Evolutionary conservation across 768 basidiomycete species (phyloP).

Genomic region (Asterophora parasitica): DNA sequence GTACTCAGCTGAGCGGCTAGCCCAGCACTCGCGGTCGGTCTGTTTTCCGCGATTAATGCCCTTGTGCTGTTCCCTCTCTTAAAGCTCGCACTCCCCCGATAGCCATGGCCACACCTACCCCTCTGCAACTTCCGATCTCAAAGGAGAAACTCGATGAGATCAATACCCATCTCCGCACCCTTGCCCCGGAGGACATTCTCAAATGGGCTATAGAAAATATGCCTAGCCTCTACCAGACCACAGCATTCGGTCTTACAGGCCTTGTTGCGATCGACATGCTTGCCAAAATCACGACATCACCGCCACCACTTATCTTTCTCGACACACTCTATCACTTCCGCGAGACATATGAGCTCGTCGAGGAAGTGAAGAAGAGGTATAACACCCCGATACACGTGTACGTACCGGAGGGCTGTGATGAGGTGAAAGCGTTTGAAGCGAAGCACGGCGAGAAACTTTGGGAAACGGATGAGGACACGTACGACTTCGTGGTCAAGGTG

Average conservation of each 20-base stretch:
- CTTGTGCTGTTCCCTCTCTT: not conserved
- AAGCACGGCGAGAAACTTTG: constrained; percentile 79
- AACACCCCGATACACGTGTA: constrained; percentile 69
- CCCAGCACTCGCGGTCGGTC: constrained; percentile 6
- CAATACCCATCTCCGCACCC: constrained; percentile 67
- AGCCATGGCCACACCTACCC: constrained; percentile 26
- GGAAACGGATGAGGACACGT: constrained; percentile 82
- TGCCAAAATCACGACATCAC: constrained; percentile 62
- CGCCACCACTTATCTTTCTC: constrained; percentile 89
- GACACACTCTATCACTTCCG: constrained; percentile 96
- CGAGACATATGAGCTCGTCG: constrained; percentile 87
- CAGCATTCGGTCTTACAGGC: constrained; percentile 94
- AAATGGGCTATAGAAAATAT: constrained; percentile 79
- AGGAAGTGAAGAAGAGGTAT: constrained; percentile 75
- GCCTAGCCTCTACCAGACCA: constrained; percentile 85
- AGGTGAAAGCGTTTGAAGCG: constrained; percentile 68
- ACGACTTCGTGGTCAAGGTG: constrained; percentile 92
- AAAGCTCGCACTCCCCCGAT: not conserved
- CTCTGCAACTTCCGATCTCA: constrained; percentile 54
- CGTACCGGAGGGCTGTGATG: constrained; percentile 68
- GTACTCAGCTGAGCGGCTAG: no score
- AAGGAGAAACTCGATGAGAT: constrained; percentile 55
- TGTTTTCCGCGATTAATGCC: constrained; percentile 8
- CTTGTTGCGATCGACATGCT: constrained; percentile 95
- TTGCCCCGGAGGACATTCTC: constrained; percentile 82